Conservation (phyloP, 345 rosid genomes). For the Noccaea bulbosa region DNA sequence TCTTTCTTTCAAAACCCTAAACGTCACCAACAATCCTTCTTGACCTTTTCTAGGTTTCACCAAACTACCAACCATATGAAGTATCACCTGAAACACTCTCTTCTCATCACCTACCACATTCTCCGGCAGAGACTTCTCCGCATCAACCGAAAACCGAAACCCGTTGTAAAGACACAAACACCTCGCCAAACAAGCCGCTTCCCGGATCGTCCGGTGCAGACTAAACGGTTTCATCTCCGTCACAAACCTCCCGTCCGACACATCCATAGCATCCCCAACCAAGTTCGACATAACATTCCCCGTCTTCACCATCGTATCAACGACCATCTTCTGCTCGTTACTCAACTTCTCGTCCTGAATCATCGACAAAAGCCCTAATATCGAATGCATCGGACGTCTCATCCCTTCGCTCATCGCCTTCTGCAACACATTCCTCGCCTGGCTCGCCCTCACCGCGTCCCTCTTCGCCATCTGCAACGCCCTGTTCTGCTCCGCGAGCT, state of each 20-base stretch:
- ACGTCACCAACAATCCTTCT: constrained; percentile 52
- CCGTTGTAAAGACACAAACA: constrained; percentile 77
- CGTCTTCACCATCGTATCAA: constrained; percentile 80
- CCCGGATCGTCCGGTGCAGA: constrained; percentile 67
- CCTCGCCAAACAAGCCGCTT: constrained; percentile 79
- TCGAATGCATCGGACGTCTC: constrained; percentile 92
- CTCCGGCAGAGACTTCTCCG: constrained; percentile 78
- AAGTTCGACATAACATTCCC: constrained; percentile 75
- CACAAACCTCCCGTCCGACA: constrained; percentile 66
- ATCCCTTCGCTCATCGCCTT: constrained; percentile 92
- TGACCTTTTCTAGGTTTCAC: constrained; percentile 53
- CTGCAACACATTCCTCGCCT: constrained; percentile 77
- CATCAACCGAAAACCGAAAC: constrained; percentile 61
- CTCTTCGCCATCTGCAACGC: constrained; percentile 67
- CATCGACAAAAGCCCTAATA: constrained; percentile 79
- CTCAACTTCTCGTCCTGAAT: constrained; percentile 67
- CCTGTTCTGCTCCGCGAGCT: constrained; percentile 85
- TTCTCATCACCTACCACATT: constrained; percentile 78
- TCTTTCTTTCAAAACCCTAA: constrained; percentile 56
- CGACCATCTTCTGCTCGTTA: constrained; percentile 62
- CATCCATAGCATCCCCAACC: constrained; percentile 87
- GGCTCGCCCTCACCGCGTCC: constrained; percentile 88
- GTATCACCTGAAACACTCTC: constrained; percentile 83
- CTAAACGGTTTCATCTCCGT: constrained; percentile 64
- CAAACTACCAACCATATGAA: constrained; percentile 88